Evolutionary conservation across 164 flowering plant species (phyloP).

Genomic region (Magnolia kwangsiensis): DNA sequence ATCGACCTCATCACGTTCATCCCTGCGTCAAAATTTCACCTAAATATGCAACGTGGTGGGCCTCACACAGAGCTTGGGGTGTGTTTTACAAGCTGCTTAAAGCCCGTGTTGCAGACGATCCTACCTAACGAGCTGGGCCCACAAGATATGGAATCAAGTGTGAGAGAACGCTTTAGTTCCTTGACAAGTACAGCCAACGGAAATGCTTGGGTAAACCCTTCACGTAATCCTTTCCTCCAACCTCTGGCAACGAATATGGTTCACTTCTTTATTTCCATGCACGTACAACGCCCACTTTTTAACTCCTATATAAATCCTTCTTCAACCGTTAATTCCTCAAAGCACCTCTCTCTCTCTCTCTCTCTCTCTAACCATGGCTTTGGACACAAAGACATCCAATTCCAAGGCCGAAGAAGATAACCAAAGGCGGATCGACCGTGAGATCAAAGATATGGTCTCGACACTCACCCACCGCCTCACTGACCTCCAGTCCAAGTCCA

Average conservation of each 20-base stretch:
- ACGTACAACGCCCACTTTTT: background rate
- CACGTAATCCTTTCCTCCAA: conserved; percentile 1
- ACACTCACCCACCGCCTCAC: conserved; percentile 39
- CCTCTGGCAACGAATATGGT: background rate
- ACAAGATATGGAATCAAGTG: background rate
- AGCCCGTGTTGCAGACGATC: too few species aligned
- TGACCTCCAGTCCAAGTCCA: conserved; percentile 26
- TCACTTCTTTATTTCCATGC: background rate
- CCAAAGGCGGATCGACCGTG: conserved; percentile 37
- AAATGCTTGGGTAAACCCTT: background rate
- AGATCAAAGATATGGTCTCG: conserved; percentile 50
- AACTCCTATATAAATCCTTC: background rate
- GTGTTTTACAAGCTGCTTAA: too few species aligned
- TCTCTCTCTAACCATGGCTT: conserved; percentile 13
- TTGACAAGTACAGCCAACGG: background rate
- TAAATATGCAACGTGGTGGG: too few species aligned
- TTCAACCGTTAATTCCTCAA: background rate
- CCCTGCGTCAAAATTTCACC: too few species aligned
- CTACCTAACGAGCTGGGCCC: too few species aligned
- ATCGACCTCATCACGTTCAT: too few species aligned
- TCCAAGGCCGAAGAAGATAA: conserved; percentile 20
- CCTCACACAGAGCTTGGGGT: too few species aligned
- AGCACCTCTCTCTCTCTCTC: background rate
- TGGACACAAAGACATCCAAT: conserved; percentile 14
- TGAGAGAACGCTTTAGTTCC: too few species aligned